A percentile compares a stretch with the other conserved stretches of the same genome.
Conservation (phyloP, 805 yeast genomes). For the Metschnikowia koreensis region DNA sequence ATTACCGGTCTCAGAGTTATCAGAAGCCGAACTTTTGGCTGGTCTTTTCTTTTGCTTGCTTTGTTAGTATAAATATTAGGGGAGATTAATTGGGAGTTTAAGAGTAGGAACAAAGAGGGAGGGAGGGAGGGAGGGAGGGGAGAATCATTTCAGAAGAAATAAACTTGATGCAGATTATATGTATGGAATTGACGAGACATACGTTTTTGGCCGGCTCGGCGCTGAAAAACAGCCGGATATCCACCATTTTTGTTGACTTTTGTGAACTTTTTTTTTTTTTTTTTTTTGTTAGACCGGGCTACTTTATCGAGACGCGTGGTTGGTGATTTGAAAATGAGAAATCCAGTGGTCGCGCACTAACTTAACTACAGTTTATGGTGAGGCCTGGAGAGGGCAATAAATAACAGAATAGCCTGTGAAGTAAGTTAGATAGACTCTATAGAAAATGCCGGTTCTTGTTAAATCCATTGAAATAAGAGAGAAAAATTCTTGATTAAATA, state of each 20-base stretch:
- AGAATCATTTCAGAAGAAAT: too few species aligned
- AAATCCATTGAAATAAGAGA: too few species aligned
- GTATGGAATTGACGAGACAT: conserved; percentile 2
- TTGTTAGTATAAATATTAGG: neutral
- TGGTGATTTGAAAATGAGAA: neutral
- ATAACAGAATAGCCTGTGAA: too few species aligned
- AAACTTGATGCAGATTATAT: too few species aligned
- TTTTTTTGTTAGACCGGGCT: neutral
- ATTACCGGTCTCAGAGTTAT: neutral
- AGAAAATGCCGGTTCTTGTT: too few species aligned
- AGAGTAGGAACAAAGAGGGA: too few species aligned
- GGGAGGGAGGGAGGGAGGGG: neutral
- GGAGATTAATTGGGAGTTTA: neutral
- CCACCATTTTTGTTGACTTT: conserved; percentile 13
- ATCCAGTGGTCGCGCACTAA: too few species aligned
- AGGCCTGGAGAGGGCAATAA: too few species aligned
- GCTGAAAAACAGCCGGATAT: conserved; percentile 21
- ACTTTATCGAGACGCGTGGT: neutral
- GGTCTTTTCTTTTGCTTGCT: conserved; percentile 6
- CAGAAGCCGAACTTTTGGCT: conserved; percentile 1
- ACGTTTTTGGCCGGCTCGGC: conserved; percentile 8
- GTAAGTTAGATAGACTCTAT: too few species aligned
- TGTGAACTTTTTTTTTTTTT: neutral
- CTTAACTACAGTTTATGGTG: too few species aligned
- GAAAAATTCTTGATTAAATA: too few species aligned